Percentiles rank a stretch among this genome's conserved stretches.
These are phyloP conservation scores for Diaporthe destruens DNA, from an alignment of 2,329 filamentous ascomycete species.

Conservation along the genomic window DNA sequence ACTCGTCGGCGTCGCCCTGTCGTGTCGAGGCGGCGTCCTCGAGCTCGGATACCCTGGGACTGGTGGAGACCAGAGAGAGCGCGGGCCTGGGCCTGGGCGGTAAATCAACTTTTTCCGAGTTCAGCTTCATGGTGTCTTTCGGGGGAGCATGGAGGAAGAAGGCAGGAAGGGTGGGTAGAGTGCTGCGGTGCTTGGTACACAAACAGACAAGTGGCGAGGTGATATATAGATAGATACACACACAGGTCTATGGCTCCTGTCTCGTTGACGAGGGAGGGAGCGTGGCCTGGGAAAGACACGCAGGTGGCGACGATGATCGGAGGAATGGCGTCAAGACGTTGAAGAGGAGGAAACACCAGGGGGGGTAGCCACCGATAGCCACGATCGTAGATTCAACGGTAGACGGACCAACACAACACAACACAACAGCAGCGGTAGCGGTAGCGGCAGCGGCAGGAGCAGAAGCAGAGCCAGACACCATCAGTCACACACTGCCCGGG, in stretches of 20 bases:
- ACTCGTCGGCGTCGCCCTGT: constrained; percentile 27
- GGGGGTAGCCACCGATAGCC: constrained; percentile 26
- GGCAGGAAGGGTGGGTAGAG: constrained; percentile 22
- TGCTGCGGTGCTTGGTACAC: constrained; percentile 36
- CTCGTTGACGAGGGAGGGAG: constrained; percentile 37
- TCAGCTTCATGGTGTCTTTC: constrained; percentile 35
- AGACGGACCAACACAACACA: constrained; percentile 5
- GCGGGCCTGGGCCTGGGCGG: constrained; percentile 32
- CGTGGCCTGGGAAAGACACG: constrained; percentile 35
- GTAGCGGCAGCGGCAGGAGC: background rate
- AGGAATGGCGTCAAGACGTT: constrained; percentile 35
- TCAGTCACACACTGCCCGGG: constrained; percentile 18
- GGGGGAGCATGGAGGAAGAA: constrained; percentile 21
- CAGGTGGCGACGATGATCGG: constrained; percentile 37
- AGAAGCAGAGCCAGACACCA: background rate
- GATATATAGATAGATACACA: constrained; percentile 37
- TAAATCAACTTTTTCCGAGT: constrained; percentile 33
- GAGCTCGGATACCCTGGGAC: constrained; percentile 37
- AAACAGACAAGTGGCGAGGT: constrained; percentile 15
- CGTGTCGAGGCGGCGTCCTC: constrained; percentile 38
- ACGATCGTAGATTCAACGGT: constrained; percentile 25
- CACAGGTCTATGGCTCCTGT: constrained; percentile 4
- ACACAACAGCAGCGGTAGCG: no score
- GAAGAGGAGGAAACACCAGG: constrained; percentile 17
- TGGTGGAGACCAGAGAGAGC: constrained; percentile 35